Percentiles rank a stretch among this genome's conserved stretches.
phyloP scores from a whole-genome alignment of 208 protist species.

The Trypanosoma vivax region DNA sequence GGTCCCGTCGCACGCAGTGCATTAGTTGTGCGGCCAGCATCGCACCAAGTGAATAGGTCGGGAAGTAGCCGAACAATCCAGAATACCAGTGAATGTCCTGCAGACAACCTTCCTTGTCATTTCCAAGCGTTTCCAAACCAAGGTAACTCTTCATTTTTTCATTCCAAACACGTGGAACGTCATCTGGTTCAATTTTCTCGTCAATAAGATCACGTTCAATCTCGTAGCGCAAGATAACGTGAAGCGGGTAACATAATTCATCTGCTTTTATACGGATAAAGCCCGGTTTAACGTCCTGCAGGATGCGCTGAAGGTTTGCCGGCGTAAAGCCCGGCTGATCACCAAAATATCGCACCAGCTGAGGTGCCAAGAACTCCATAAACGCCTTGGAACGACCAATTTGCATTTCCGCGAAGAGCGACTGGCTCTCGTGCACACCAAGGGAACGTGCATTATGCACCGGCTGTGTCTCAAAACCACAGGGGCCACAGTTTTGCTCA shows the following conservation, averaged over 20 bases:
- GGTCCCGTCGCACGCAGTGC: slow-evolving; percentile 52
- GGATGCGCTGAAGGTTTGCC: slow-evolving; percentile 42
- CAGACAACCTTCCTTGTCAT: slow-evolving; percentile 68
- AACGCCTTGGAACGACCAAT: slow-evolving; percentile 53
- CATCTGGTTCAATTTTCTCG: slow-evolving; percentile 64
- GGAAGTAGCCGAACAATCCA: slow-evolving; percentile 83
- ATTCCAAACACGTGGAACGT: slow-evolving; percentile 78
- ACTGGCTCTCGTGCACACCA: slow-evolving; percentile 88
- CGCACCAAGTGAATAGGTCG: slow-evolving; percentile 79
- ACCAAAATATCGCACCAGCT: slow-evolving; percentile 38
- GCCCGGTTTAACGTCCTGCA: slow-evolving; percentile 53
- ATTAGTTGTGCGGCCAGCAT: slow-evolving; percentile 82
- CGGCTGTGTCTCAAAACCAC: slow-evolving; percentile 48
- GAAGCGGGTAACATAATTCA: slow-evolving; percentile 87
- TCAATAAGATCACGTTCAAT: slow-evolving; percentile 84
- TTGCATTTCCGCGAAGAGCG: slow-evolving; percentile 80
- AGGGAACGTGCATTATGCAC: slow-evolving; percentile 58
- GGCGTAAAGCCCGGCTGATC: slow-evolving; percentile 42
- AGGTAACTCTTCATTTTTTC: slow-evolving; percentile 84
- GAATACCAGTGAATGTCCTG: slow-evolving; percentile 88
- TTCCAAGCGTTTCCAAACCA: slow-evolving; percentile 64
- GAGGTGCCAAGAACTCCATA: slow-evolving; percentile 43
- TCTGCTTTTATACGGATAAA: slow-evolving; percentile 83
- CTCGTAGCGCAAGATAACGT: slow-evolving; percentile 87
- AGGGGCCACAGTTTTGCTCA: slow-evolving; percentile 78